Evolutionary conservation across 768 basidiomycete genomes (phyloP), one percentile per base, ranked within the genome.

Genomic region (Austroboletus festivus): DNA sequence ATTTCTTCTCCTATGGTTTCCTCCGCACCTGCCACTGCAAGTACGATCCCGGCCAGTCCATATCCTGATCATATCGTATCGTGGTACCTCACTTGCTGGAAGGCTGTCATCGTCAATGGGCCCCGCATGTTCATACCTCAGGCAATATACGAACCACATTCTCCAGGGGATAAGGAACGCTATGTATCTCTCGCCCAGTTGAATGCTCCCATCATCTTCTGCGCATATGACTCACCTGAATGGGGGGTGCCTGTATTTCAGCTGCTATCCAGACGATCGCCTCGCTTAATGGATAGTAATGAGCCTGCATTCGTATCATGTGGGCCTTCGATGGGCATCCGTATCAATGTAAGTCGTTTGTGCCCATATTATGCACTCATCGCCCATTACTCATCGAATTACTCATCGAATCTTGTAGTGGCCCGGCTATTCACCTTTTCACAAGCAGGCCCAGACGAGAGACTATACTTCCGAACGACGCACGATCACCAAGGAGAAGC

Each of bases 401-500:
- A 51, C 18, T 5, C 8, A 21, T n/a, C 20, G 30, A 13, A 10
- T 33, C 15, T n/a, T n/a, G 12, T 51, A 87, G 85, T 89, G 86
- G 86, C 85, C 84, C 16, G 85, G 86, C 2, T 88, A 88, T 58
- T 71, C 73, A 35, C 78, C 79, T 44, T 86, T 80, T 80, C 82
- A 79, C 51, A 73, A 81, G 44, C 85, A 85, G 59, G 85, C 87
- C 55, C 77, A 81, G 3, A 86, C 85, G 3, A 80, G 77, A 58
- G 85, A 88, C 60, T 87, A 83, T 61, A 75, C 81, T 21, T 80
- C 76, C 55, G 78, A 81, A 2, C 86, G 83, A 23, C 75, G 78
- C 18, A 84, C 82, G 9, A 86, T 88, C 53, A 86, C 79, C 1
- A 75, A 78, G 35, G 75, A 78, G 20, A 88, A 82, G 60, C 71